Evolutionary conservation across 345 rosid genomes (phyloP), one percentile per base, ranked within the genome.

Genomic region (Euphorbia pulcherrima): DNA sequence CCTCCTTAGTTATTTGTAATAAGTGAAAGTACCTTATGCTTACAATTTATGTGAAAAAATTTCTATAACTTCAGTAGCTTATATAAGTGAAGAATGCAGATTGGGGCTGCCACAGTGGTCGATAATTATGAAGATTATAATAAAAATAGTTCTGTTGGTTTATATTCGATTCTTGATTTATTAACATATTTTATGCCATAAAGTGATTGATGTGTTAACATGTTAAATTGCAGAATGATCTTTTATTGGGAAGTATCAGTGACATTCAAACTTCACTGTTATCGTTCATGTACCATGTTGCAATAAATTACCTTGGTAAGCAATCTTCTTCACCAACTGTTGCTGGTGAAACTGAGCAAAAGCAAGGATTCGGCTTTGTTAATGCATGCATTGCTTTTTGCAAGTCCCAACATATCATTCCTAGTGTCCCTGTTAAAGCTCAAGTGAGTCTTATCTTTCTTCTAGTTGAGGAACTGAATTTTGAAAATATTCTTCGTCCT

Each of bases 381-480:
- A 85, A 85, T 79, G 95, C 97, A 57, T 88, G 85, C 73, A 89
- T 86, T 80, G 88, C 88, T 7, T 94, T 89, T 77, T 87, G 96
- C 91, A 94, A 89, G 80, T 88, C 91, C 80, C 99, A 91, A 75
- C 95, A 91, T 70, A 87, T 94, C 54, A 81, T 83, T 75, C 74
- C 83, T 78, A 75, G 86, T 16, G 71, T 81, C 23, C 76, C 86
- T 62, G 74, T 89, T 50, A 84, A 94, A 86, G 69, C 85, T 68
- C 97, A 91, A 79, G 97, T 90, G 75, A 80, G 85, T 76, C 29
- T 67, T 27, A 44, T 48, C 57, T 65, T n/a, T 67, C 8, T 64
- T 51, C 28, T 63, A 14, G 5, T 53, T 21, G 46, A 51, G 24
- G 20, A 62, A 59, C 37, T 50, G 18, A 37, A 28, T 14, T 26